Percentiles rank a stretch among this genome's conserved stretches.
Conservation (phyloP, 768 basidiomycete genomes). For the Lactarius hatsudake region DNA sequence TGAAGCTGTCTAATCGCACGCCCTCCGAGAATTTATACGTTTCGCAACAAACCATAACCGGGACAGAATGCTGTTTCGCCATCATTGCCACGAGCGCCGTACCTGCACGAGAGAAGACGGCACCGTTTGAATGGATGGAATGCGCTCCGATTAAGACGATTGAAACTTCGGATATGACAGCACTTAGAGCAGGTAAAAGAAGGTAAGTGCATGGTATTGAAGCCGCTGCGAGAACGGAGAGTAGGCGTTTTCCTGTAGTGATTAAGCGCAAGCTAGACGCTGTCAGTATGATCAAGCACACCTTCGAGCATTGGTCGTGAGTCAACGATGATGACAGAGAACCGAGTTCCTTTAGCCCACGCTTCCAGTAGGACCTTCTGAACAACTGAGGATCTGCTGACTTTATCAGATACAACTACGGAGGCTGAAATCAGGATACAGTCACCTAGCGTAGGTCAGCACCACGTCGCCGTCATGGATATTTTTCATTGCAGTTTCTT, state of each 20-base stretch:
- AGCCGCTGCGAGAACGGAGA: constrained; percentile 64
- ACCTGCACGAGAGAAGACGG: constrained; percentile 90
- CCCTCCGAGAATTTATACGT: constrained; percentile 98
- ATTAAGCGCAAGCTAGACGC: constrained; percentile 2
- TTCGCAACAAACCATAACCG: constrained; percentile 96
- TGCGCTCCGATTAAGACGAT: constrained; percentile 91
- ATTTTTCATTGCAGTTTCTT: constrained; percentile 84
- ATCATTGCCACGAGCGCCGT: constrained; percentile 97
- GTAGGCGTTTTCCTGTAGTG: constrained; percentile 67
- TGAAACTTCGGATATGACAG: constrained; percentile 76
- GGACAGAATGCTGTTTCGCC: constrained; percentile 83
- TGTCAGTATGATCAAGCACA: constrained; percentile 28
- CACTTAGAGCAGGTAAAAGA: constrained; percentile 81
- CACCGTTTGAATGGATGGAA: constrained; percentile 91
- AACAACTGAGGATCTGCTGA: constrained; percentile 83
- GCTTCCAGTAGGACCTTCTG: constrained; percentile 85
- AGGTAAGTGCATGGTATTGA: constrained; percentile 87
- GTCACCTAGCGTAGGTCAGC: constrained; percentile 86
- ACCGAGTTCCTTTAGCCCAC: constrained; percentile 66
- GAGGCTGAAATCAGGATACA: not conserved
- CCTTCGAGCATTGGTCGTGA: constrained; percentile 95
- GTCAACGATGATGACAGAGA: constrained; percentile 92
- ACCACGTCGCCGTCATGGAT: constrained; percentile 93
- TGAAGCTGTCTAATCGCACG: constrained; percentile 90
- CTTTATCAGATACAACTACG: constrained; percentile 12